These are phyloP conservation scores for Closterium sp. DNA, from an alignment of 139 green algal genomes.

Conservation along the genomic window DNA sequence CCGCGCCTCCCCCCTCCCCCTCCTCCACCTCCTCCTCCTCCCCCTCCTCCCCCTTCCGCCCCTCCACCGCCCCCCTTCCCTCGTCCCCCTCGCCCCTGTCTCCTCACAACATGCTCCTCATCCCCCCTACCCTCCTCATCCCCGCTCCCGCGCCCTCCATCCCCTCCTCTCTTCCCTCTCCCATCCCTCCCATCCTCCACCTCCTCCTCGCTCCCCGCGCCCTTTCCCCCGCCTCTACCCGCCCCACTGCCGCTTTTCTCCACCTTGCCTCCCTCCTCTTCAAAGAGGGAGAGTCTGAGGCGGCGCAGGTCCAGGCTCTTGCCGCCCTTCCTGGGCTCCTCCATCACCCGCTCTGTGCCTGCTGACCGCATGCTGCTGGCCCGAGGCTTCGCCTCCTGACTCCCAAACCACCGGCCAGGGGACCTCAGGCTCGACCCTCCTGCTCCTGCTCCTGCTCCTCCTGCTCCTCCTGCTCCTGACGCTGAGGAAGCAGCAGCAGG, in stretches of 20 bases:
- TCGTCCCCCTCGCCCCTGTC: background rate
- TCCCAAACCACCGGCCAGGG: background rate
- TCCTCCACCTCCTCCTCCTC: background rate
- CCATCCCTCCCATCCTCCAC: background rate
- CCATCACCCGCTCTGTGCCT: background rate
- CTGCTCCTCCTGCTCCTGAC: too few relatives aligned
- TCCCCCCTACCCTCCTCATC: background rate
- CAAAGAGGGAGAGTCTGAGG: background rate
- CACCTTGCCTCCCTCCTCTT: background rate
- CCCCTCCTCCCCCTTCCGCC: background rate
- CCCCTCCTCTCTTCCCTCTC: background rate
- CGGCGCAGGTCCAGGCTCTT: background rate
- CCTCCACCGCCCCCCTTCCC: background rate
- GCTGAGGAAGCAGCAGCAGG: too few relatives aligned
- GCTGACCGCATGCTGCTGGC: background rate
- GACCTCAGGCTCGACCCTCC: background rate
- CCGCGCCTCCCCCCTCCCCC: background rate
- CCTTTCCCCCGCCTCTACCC: background rate
- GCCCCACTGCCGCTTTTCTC: background rate
- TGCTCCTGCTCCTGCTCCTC: background rate
- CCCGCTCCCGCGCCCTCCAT: background rate
- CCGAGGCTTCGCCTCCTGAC: background rate
- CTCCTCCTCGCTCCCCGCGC: background rate
- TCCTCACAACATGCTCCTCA: background rate
- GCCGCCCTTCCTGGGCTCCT: background rate